Conservation (phyloP, 495 filamentous ascomycete species). For the Choiromyces venosus region DNA sequence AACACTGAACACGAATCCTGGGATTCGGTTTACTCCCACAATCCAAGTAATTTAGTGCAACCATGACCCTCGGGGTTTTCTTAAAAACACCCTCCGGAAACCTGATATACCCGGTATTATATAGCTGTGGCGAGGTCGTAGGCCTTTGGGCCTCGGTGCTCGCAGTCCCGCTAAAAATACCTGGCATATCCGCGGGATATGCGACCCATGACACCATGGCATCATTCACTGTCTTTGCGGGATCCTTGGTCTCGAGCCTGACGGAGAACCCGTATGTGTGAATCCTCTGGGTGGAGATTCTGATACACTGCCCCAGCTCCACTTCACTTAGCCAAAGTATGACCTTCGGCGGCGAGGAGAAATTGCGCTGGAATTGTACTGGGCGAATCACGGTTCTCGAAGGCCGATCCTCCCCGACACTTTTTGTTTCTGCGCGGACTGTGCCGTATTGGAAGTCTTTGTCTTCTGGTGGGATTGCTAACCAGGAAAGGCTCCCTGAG, state of each 20-base stretch:
- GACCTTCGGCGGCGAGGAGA: neutral
- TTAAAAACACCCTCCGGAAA: constrained; percentile 1
- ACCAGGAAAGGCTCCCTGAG: neutral
- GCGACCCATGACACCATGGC: neutral
- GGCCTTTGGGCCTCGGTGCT: neutral
- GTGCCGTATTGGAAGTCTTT: constrained; percentile 8
- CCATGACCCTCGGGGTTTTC: neutral
- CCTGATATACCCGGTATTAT: neutral
- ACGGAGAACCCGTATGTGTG: too few species aligned
- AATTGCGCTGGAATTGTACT: constrained; percentile 3
- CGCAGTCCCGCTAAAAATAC: neutral
- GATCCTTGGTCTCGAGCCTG: too few species aligned
- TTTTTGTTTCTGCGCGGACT: neutral
- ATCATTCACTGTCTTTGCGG: too few species aligned
- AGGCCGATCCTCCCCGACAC: too few species aligned
- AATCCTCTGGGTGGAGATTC: too few species aligned
- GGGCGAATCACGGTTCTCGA: neutral
- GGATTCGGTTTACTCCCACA: neutral
- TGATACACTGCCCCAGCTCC: too few species aligned
- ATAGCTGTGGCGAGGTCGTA: neutral
- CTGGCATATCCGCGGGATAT: neutral
- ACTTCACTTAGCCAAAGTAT: constrained; percentile 10
- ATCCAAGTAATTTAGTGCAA: constrained; percentile 6
- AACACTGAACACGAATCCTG: neutral
- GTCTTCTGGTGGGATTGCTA: neutral